Evolutionary conservation across 148 eudicot genomes (phyloP), one percentile per base, ranked within the genome.

Genomic region (Camellia granthamiana): DNA sequence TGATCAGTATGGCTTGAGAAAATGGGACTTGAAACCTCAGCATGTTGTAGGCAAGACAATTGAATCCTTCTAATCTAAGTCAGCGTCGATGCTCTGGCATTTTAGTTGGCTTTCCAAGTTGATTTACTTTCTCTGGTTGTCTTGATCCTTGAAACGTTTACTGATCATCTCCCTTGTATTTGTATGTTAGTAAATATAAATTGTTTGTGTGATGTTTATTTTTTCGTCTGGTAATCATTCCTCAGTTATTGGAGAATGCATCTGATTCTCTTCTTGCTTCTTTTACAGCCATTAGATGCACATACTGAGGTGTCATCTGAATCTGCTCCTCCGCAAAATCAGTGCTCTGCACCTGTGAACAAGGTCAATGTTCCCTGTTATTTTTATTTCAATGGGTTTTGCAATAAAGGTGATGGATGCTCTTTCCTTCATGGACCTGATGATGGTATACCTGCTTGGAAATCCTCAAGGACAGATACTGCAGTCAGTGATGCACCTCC

Each of bases 401-500:
- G 97, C 84, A 91, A 72, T 79, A 92, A 91, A 91, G 97, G 90
- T 64, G 90, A 87, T 76, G 69, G n/a, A 75, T 92, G 94, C 85
- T 80, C 85, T 30, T 92, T 84, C 75, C 80, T 89, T 46, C 94
- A 92, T 78, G 88, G 85, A 47, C 83, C 86, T 83, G 79, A 76
- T 75, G 85, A 82, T 75, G 60, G 75, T 78, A 16, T 62, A 58
- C 72, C 75, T 59, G 52, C 79, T 66, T 81, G 41, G 77, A 88
- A 89, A 74, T 52, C 84, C 63, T 59, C 77, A 58, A 85, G 86
- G 68, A 64, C 82, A 23, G 81, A n/a, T 63, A 71, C 84, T 58
- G 80, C 83, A 43, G 81, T 66, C 78, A 41, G 42, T 69, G 85
- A 80, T 83, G 77, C 79, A 8, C 81, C 84, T 78, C 65, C 61